Percentiles rank a stretch among this genome's conserved stretches.
Evolutionary conservation across 176 grass and related monocot species (phyloP).

Genomic region (Hsuehochloa calcarea): DNA sequence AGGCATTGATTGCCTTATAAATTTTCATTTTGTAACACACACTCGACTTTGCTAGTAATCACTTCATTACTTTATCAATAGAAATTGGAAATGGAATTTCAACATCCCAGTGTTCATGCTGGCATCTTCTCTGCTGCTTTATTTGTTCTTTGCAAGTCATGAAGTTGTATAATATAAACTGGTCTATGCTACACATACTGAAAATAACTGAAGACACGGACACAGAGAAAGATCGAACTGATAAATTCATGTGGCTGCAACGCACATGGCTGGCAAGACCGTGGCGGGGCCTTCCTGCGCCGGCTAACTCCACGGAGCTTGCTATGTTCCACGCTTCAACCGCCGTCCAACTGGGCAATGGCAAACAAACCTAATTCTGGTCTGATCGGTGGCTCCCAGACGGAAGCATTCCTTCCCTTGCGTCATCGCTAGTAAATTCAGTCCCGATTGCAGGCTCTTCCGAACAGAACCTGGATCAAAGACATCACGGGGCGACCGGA

Average conservation of each 20-base stretch:
- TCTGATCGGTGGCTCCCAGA: too few species aligned
- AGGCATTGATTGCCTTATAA: constrained; percentile 29
- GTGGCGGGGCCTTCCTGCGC: too few species aligned
- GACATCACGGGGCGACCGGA: too few species aligned
- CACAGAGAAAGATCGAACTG: constrained; percentile 2
- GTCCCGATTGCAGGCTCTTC: too few species aligned
- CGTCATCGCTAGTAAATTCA: too few species aligned
- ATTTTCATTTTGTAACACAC: constrained; percentile 49
- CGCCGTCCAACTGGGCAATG: too few species aligned
- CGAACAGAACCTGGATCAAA: too few species aligned
- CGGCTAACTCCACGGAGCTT: too few species aligned
- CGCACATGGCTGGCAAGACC: too few species aligned
- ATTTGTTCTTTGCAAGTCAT: neutral
- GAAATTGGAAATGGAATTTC: neutral
- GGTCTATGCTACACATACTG: neutral
- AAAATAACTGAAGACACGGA: neutral
- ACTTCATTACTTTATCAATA: neutral
- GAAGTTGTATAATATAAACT: neutral
- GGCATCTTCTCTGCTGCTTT: neutral
- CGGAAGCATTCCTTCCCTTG: too few species aligned
- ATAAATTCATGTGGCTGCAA: neutral
- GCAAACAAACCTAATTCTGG: too few species aligned
- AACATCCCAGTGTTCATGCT: neutral
- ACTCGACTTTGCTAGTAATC: constrained; percentile 47
- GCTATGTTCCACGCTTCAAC: too few species aligned